Evolutionary conservation across 2,329 filamentous ascomycete species (phyloP).

Genomic region (Talaromyces funiculosus): DNA sequence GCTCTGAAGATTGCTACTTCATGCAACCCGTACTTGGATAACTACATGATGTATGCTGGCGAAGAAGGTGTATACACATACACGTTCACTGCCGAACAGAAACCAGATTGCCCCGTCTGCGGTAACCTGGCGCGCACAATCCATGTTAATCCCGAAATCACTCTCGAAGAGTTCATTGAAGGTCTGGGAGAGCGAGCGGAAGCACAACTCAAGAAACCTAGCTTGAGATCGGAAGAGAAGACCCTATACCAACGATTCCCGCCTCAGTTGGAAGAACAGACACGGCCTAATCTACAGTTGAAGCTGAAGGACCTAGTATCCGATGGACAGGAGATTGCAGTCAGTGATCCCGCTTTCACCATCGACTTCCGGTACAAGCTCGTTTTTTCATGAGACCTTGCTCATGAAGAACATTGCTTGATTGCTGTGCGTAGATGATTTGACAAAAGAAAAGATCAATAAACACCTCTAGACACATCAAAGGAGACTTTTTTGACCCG

Average conservation of each 20-base stretch:
- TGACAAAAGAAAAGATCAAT: not conserved
- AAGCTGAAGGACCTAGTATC: constrained; percentile 71
- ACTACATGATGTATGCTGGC: constrained; percentile 99
- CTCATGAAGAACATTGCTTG: not conserved
- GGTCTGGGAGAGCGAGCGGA: constrained; percentile 77
- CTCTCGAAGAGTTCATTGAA: constrained; percentile 78
- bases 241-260: constrained; percentile 88
- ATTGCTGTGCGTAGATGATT: not conserved
- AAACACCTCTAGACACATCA: constrained; percentile 8
- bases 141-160: constrained; percentile 62
- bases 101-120: constrained; percentile 91
- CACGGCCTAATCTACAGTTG: constrained; percentile 72
- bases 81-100: constrained; percentile 92
- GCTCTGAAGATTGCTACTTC: constrained; percentile 88
- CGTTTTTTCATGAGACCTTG: constrained; percentile 36
- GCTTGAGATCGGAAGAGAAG: constrained; percentile 71
- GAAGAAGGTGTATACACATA: constrained; percentile 96
- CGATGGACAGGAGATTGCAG: constrained; percentile 80
- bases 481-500: constrained; percentile 9
- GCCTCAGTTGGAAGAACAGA: constrained; percentile 74
- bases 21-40: constrained; percentile 74
- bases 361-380: constrained; percentile 62
- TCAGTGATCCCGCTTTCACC: constrained; percentile 84
- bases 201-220: constrained; percentile 89
- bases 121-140: constrained; percentile 75